A percentile compares a stretch with the other conserved stretches of the same genome.
phyloP scores from a whole-genome alignment of 257 asterid genomes.

The Avicennia marina region DNA sequence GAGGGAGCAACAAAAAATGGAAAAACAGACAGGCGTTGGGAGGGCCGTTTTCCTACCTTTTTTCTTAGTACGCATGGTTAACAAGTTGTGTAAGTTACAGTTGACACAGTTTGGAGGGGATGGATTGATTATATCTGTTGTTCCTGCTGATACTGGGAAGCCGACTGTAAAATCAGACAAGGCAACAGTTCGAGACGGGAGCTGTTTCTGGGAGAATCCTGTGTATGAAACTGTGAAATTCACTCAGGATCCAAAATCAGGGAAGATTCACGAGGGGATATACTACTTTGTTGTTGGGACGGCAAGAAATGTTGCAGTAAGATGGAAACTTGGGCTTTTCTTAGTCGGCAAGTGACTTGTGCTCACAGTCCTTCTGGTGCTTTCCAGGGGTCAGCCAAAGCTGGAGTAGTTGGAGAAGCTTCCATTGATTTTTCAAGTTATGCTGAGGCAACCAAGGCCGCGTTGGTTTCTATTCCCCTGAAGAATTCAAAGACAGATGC shows the following conservation, averaged over 20 bases:
- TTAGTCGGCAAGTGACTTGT: neutral
- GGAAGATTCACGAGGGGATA: slow-evolving; percentile 69
- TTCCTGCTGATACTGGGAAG: slow-evolving; percentile 80
- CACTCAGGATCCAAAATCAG: slow-evolving; percentile 58
- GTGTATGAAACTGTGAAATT: slow-evolving; percentile 72
- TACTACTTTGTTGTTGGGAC: slow-evolving; percentile 67
- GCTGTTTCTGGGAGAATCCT: slow-evolving; percentile 77
- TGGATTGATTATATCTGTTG: slow-evolving; percentile 63
- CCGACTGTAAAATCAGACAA: slow-evolving; percentile 57
- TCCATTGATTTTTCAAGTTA: slow-evolving; percentile 75
- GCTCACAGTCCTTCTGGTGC: slow-evolving; percentile 12
- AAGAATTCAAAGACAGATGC: slow-evolving; percentile 71
- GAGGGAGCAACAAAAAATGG: too few relatives aligned
- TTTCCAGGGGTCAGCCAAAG: slow-evolving; percentile 23
- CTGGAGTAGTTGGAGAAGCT: slow-evolving; percentile 77
- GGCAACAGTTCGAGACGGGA: slow-evolving; percentile 60
- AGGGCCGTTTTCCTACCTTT: too few relatives aligned
- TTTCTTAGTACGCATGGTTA: neutral
- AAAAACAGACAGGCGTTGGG: too few relatives aligned
- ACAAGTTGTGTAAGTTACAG: slow-evolving; percentile 22
- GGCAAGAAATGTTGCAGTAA: slow-evolving; percentile 30
- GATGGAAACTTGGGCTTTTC: neutral
- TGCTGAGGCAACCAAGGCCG: slow-evolving; percentile 64
- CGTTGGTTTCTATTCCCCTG: slow-evolving; percentile 80
- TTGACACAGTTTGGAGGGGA: slow-evolving; percentile 49